Evolutionary conservation across 192 early-diverging fungal genomes (phyloP), one percentile per base, ranked within the genome.

Genomic region (Umbelopsis sp.): DNA sequence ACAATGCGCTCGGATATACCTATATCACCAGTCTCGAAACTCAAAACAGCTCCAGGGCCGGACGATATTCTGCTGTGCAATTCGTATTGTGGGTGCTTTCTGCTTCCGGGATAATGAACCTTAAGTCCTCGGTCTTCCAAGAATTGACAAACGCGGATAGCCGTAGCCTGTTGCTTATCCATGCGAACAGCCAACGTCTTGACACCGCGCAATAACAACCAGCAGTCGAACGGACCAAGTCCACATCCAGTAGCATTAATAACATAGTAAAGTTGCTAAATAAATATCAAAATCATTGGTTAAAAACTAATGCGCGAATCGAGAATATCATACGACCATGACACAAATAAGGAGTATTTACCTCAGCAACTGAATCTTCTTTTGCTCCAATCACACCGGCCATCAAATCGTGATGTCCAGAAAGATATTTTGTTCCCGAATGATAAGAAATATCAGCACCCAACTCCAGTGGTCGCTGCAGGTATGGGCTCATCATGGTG

Each of bases 401-500:
- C 95, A 98, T 98, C 74, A 98, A 86, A 77, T 99, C 97, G 78
- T 98, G 96, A 84, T 99, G 97, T 8, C 97, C 97, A 30, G 89
- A 90, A 15, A 99, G 87, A 81, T 95, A 99, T 82, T 99, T 99
- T 64, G 97, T 99, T 21, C 95, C 97, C 33, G 96, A 98, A 61
- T 99, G 95, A 70, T 95, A 95, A 20, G 90, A 91, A 55, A 99
- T 93, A 79, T 98, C 95, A 1, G 94, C 96, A 1, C 96, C 97
- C 46, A 95, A 82, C 52, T 92, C 90, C 51, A 99, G 81, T 1
- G 95, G 92, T 68, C 88, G 89, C 77, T 96, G 94, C 35, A 96
- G 82, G 67, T 95, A 93, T 47, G 97, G 97, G n/a, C 89, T 91
- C 95, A 98, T 96, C 96, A 99, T 98, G 49, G 97, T 99, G 78